These are phyloP conservation scores for Dendrobium nobile DNA, from an alignment of 106 monocot species.

Conservation along the genomic window DNA sequence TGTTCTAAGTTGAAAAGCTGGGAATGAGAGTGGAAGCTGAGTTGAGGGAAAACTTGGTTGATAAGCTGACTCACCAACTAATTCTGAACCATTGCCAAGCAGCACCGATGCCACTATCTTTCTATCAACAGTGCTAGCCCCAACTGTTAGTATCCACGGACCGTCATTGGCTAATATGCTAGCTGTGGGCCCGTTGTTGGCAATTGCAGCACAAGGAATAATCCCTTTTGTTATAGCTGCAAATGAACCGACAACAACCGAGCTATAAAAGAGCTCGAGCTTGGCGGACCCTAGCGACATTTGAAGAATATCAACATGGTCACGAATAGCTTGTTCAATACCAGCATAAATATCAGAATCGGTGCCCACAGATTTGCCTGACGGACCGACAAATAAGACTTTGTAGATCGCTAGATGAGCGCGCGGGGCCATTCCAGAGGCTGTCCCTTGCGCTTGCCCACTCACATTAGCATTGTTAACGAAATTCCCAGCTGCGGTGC, in stretches of 20 bases:
- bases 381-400: neutral
- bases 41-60: neutral
- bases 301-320: conserved; percentile 17
- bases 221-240: conserved; percentile 8
- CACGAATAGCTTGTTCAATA: conserved; percentile 21
- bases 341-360: neutral
- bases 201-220: conserved; percentile 4
- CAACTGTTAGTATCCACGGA: conserved; percentile 25
- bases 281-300: neutral
- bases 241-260: conserved; percentile 17
- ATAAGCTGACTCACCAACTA: conserved; percentile 12
- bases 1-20: neutral
- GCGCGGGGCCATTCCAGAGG: conserved; percentile 18
- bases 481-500: conserved; percentile 20
- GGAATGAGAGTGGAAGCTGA: conserved; percentile 8
- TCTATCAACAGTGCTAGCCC: conserved; percentile 15
- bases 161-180: conserved; percentile 12
- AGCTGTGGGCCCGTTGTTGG: conserved; percentile 5
- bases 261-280: neutral
- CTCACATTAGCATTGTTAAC: conserved; percentile 9
- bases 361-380: neutral
- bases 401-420: conserved; percentile 28
- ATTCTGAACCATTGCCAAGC: conserved; percentile 13
- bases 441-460: conserved; percentile 7
- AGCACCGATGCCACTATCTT: conserved; percentile 1